phyloP scores from a whole-genome alignment of 345 rosid species.

The Durio zibethinus region DNA sequence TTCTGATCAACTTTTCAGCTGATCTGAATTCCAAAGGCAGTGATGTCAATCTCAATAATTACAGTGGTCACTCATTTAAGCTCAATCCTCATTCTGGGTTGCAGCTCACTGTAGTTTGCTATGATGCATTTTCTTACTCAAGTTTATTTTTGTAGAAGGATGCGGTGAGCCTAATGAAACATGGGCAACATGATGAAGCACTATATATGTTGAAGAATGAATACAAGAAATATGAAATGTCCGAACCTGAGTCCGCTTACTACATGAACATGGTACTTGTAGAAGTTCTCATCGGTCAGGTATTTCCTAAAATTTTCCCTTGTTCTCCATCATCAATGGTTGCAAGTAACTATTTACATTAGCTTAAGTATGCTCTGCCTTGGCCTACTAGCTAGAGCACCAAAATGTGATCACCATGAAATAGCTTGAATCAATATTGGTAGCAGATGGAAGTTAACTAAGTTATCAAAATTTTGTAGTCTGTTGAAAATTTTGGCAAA shows the following conservation, averaged over 20 bases:
- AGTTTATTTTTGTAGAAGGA: conserved; percentile 34
- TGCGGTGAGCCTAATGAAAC: conserved; percentile 47
- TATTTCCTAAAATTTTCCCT: not conserved
- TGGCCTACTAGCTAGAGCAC: not conserved
- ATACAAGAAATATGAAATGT: conserved; percentile 18
- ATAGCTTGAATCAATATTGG: not conserved
- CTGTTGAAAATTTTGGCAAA: no score
- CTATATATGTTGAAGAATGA: conserved; percentile 33
- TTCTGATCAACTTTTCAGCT: no score
- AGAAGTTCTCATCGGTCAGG: conserved; percentile 59
- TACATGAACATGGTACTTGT: conserved; percentile 54
- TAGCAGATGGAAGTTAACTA: not conserved
- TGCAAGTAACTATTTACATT: not conserved
- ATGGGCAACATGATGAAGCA: conserved; percentile 48
- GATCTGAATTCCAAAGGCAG: no score
- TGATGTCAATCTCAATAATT: no score
- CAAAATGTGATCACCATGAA: not conserved
- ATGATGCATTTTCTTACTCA: not conserved
- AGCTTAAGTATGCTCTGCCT: not conserved
- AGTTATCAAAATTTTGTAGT: no score
- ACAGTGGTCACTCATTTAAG: no score
- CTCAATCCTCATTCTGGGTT: not conserved
- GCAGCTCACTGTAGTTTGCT: not conserved
- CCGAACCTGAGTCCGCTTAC: conserved; percentile 48
- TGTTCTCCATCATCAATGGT: not conserved